A percentile compares a stretch with the other conserved stretches of the same genome.
These are phyloP conservation scores for Globisporangium paroecandrum DNA, from an alignment of 352 stramenopile species.

Conservation along the genomic window DNA sequence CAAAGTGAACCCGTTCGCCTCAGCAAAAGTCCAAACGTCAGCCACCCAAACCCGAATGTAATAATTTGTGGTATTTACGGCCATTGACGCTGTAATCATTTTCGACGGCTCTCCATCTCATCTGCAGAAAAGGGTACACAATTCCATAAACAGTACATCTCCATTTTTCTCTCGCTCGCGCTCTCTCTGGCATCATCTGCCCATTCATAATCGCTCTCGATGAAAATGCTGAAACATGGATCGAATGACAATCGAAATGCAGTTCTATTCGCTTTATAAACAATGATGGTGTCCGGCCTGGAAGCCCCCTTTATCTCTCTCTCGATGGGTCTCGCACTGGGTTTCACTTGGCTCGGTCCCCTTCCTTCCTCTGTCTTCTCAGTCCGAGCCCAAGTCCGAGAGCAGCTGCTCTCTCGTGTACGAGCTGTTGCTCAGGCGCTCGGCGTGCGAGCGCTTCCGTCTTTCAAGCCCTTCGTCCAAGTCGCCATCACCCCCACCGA, in stretches of 20 bases:
- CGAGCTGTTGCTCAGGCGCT: constrained; percentile 9
- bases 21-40: too few relatives aligned
- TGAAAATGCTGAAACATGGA: too few relatives aligned
- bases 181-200: not conserved
- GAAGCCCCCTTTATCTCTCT: not conserved
- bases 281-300: not conserved
- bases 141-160: not conserved
- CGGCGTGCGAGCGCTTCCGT: constrained; percentile 1
- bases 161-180: not conserved
- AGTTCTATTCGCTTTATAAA: not conserved
- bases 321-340: not conserved
- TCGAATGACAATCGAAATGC: not conserved
- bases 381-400: not conserved
- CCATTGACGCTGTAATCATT: not conserved
- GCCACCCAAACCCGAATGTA: not conserved
- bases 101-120: not conserved
- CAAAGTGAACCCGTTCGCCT: too few relatives aligned
- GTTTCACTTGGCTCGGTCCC: not conserved
- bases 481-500: not conserved
- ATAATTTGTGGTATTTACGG: not conserved
- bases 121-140: not conserved
- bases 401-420: constrained; percentile 13
- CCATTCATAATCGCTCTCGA: not conserved
- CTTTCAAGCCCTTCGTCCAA: not conserved
- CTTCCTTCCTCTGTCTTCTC: not conserved